Base-by-base conservation (phyloP, 2,329 filamentous ascomycete genomes). In the Epichloe brachyelytri region DNA sequence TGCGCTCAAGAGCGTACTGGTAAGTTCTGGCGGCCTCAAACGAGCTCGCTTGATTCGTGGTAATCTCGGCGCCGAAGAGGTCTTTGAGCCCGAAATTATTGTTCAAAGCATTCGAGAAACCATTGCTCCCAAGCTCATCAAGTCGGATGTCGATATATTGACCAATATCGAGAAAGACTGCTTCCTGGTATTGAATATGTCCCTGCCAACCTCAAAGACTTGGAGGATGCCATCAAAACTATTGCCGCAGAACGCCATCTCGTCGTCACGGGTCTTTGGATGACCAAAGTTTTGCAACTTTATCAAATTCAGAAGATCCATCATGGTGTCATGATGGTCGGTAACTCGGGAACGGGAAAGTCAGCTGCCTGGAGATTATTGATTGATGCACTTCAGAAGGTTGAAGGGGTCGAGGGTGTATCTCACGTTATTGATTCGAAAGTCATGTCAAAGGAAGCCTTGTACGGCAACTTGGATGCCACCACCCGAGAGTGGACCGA, bases 321-420 rank as follows among this genome's bases (percentile, higher is more conserved):
- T 63, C 93, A 99, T 60, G 93, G 93, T 84, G 93, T 99, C 30
- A 99, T 99, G 94, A 97, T 98, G 93, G 93, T 99, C 10, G 93
- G 93, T 56, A 89, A 88, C 63, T 96, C 94, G 33, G 93, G 94
- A n/a, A 86, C 91, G 44, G 94, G 94, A 64, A 99, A 99, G 71
- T 96, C 93, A 40, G 83, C 86, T 2, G 87, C 93, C 5, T 99
- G 94, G 93, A 89, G 87, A 62, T 82, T 95, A 41, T 76, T 99
- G 48, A 78, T 98, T 19, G 86, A 94, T 61, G 93, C 94, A 15
- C 71, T 98, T 53, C 91, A 97, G 61, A 82, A 86, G 60, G 87
- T 95, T 14, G 93, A 98, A 65, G 84, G 85, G 22, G 77, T 94
- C 6, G 94, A 99, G 67, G 93, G 94, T 34, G 88, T 98, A 44